Conservation (phyloP, 2,329 filamentous ascomycete genomes). For the Chrysoporthe deuterocubensis region DNA sequence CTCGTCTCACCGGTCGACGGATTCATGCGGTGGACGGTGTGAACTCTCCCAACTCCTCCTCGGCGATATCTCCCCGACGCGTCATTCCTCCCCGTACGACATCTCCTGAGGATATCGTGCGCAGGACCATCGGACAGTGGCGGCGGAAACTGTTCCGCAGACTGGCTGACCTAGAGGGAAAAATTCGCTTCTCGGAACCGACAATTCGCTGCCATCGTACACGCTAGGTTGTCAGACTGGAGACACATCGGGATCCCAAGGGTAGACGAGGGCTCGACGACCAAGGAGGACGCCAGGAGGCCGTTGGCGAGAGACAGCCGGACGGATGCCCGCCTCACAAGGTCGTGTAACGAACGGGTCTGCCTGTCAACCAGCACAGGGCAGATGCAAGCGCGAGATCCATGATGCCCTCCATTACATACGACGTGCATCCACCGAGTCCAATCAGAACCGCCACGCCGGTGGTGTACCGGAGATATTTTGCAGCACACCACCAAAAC, state of each 20-base stretch:
- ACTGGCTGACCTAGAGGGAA: background rate
- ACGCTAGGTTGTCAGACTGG: background rate
- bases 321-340: slow-evolving; percentile 15
- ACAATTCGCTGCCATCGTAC: background rate
- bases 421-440: slow-evolving; percentile 2
- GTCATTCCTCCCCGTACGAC: background rate
- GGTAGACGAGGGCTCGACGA: background rate
- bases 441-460: background rate
- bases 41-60: background rate
- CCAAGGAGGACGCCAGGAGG: slow-evolving; percentile 9
- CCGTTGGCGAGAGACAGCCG: slow-evolving; percentile 9
- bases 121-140: background rate
- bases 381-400: slow-evolving; percentile 11
- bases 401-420: slow-evolving; percentile 5
- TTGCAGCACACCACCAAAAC: background rate
- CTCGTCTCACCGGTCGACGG: slow-evolving; percentile 21
- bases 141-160: slow-evolving; percentile 17
- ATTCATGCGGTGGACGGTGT: background rate
- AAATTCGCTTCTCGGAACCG: slow-evolving; percentile 4
- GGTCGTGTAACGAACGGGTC: slow-evolving; percentile 16
- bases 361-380: slow-evolving; percentile 13
- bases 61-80: background rate
- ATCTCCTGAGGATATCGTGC: background rate
- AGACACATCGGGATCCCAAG: slow-evolving; percentile 15
- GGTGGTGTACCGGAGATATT: background rate